A percentile compares a stretch with the other conserved stretches of the same genome.
Evolutionary conservation across 1,139 yeast genomes (phyloP).

Genomic region (Diutina catenulata): DNA sequence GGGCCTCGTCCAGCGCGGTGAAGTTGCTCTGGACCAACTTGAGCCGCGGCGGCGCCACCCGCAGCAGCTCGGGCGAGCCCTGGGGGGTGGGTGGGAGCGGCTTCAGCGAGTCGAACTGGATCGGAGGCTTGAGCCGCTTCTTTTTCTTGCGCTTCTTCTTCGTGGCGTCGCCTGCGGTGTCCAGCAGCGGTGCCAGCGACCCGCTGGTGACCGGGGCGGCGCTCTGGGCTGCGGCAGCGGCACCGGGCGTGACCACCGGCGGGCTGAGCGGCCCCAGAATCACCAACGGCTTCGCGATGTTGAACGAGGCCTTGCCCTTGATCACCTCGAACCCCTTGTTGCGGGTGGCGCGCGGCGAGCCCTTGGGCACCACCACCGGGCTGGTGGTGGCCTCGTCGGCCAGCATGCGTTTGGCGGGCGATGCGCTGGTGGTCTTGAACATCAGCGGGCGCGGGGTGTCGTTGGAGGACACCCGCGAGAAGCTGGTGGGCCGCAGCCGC

Average conservation of each 20-base stretch:
- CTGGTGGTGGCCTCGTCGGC: not conserved
- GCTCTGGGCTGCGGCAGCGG: not conserved
- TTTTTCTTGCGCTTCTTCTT: slow-evolving; percentile 3
- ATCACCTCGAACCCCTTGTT: slow-evolving; percentile 3
- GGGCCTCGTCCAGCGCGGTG: too few relatives aligned
- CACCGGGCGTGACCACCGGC: not conserved
- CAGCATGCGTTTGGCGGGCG: not conserved
- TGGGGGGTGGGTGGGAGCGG: slow-evolving; percentile 4
- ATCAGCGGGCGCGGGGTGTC: not conserved
- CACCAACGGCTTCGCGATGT: too few relatives aligned
- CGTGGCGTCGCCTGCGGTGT: not conserved
- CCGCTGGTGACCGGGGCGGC: not conserved
- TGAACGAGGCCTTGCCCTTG: slow-evolving; percentile 1
- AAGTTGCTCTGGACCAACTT: slow-evolving; percentile 2
- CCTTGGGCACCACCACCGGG: not conserved
- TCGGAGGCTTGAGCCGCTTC: slow-evolving; percentile 1
- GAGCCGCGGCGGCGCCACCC: not conserved
- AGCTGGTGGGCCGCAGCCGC: slow-evolving; percentile 2
- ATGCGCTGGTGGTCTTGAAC: not conserved
- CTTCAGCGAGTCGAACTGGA: slow-evolving; percentile 1
- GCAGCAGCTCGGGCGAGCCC: not conserved
- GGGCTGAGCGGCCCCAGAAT: not conserved
- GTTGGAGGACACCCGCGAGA: not conserved
- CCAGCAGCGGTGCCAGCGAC: not conserved
- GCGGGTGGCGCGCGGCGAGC: not conserved